Percentiles rank a stretch among this genome's conserved stretches.
These are phyloP conservation scores for Flagelloscypha sp. DNA, from an alignment of 768 basidiomycete genomes.

Conservation along the genomic window DNA sequence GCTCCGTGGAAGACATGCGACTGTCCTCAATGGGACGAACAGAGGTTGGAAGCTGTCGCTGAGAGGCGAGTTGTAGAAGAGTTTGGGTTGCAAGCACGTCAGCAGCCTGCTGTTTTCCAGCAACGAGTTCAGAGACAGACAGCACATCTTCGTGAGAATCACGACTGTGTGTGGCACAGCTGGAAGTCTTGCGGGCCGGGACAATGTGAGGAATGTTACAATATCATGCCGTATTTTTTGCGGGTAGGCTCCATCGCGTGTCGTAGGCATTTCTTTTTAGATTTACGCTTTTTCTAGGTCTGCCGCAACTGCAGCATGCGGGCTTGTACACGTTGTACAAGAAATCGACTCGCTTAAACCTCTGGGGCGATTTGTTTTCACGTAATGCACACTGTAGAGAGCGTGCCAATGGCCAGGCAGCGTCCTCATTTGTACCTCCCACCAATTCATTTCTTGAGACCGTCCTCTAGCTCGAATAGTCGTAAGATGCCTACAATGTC, in stretches of 20 bases:
- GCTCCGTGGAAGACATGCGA: constrained; percentile 52
- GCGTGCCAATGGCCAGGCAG: no score
- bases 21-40: constrained; percentile 62
- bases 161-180: constrained; percentile 38
- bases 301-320: constrained; percentile 27
- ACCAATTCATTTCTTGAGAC: no score
- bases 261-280: not conserved
- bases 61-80: constrained; percentile 37
- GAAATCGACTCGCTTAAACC: constrained; percentile 22
- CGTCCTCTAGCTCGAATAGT: no score
- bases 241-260: constrained; percentile 31
- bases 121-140: constrained; percentile 25
- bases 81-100: constrained; percentile 19
- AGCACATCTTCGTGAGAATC: constrained; percentile 37
- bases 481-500: no score
- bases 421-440: no score
- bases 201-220: constrained; percentile 37
- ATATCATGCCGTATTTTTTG: constrained; percentile 33
- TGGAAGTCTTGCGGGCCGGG: constrained; percentile 44
- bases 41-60: constrained; percentile 31
- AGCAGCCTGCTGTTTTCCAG: constrained; percentile 19
- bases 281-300: constrained; percentile 14
- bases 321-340: constrained; percentile 31
- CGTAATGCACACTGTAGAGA: no score
- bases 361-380: no score